phyloP scores from a whole-genome alignment of 345 rosid species.

The Bruguiera gymnorhiza region DNA sequence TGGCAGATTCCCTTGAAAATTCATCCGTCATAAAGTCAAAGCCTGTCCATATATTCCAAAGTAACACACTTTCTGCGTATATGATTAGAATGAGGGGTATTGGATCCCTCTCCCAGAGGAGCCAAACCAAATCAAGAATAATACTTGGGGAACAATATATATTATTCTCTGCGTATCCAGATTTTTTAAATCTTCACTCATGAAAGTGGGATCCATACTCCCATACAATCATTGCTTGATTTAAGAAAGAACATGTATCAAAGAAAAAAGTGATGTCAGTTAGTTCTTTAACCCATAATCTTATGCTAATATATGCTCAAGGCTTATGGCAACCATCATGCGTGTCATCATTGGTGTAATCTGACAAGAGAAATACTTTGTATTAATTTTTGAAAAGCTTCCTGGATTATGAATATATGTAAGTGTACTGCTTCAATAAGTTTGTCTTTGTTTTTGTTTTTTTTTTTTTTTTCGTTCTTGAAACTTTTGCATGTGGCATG shows the following conservation, averaged over 20 bases:
- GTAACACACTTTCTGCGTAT: slow-evolving; percentile 23
- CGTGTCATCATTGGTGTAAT: slow-evolving; percentile 42
- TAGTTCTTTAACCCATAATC: slow-evolving; percentile 22
- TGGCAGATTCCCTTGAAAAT: slow-evolving; percentile 5
- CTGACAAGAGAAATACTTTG: slow-evolving; percentile 31
- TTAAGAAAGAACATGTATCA: slow-evolving; percentile 12
- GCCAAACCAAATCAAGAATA: slow-evolving; percentile 15
- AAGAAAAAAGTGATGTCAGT: neutral
- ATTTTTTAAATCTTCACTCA: slow-evolving; percentile 8
- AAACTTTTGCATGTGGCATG: slow-evolving; percentile 15
- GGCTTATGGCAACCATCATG: slow-evolving; percentile 25
- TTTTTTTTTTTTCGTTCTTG: neutral
- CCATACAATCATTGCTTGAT: slow-evolving; percentile 3
- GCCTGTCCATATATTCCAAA: slow-evolving; percentile 14
- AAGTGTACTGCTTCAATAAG: too few species aligned
- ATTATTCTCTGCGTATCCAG: slow-evolving; percentile 26
- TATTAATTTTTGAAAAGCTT: neutral
- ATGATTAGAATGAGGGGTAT: slow-evolving; percentile 17
- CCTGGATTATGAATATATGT: too few species aligned
- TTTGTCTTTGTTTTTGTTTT: neutral
- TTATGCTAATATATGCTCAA: slow-evolving; percentile 12
- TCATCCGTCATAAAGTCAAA: slow-evolving; percentile 31
- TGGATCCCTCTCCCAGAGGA: slow-evolving; percentile 15
- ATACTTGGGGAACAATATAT: slow-evolving; percentile 20
- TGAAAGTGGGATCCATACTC: too few species aligned